Evolutionary conservation across 306 rosid species (phyloP), one percentile per base, ranked within the genome.

Genomic region (Calophaca sinica): DNA sequence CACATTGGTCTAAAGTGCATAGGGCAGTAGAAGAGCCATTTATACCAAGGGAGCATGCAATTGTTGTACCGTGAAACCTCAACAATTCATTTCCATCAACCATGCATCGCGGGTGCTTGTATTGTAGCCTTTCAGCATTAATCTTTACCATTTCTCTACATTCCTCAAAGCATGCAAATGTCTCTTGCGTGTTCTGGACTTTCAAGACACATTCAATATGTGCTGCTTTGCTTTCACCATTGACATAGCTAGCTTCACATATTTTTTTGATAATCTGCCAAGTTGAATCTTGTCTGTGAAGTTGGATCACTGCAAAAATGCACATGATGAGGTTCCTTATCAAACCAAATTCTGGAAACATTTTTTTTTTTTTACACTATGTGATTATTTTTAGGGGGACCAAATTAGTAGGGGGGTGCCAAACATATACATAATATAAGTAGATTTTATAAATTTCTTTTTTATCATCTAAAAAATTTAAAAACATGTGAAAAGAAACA

Each of bases 81-180:
- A 89, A 58, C 4, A 85, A 60, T 64, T 89, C 92, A 50, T 89
- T 86, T 31, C 96, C 96, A 73, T 89, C 88, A 4, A 75, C 92
- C 62, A 84, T n/a, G 48, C 88, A 87, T 45, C 87, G 74, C 0
- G 87, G 85, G 46, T 80, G 75, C 51, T 35, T 60, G 5, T 70
- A 57, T 60, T 72, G 62, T 5, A 62, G 20, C 67, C 9, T 84
- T 38, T 81, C 76, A 12, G 71, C 86, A 61, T 82, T 76, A 4
- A 0, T 74, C 45, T 70, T 89, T 36, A 81, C 74, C 54, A 9
- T 64, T 70, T 84, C 83, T 70, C 88, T 80, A 20, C 74, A 76
- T 32, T 87, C 86, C 68, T 87, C 96, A 39, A 87, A 87, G 58
- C 58, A 42, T 55, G 77, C 26, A 28, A 80, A 53, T 36, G 68